Evolutionary conservation across 148 eudicot genomes (phyloP).

Genomic region (Rhododendron molle): DNA sequence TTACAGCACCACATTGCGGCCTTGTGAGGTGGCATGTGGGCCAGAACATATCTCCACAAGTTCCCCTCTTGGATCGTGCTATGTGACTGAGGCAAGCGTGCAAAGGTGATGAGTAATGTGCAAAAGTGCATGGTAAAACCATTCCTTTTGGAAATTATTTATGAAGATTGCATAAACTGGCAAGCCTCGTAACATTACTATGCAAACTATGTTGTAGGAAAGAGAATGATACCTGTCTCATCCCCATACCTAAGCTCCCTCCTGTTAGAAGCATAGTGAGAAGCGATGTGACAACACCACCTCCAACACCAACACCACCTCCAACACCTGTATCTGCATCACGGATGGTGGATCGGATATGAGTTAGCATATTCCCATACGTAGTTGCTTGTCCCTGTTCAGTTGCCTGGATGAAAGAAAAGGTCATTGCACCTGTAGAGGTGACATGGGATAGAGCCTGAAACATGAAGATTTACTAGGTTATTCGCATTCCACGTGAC

Average conservation of each 20-base stretch:
- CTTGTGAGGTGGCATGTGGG: background rate
- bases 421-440: conserved; percentile 64
- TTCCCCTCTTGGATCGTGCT: background rate
- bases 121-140: too few species aligned
- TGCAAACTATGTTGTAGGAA: background rate
- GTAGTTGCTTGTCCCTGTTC: conserved; percentile 44
- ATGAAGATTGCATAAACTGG: too few species aligned
- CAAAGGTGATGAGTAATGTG: background rate
- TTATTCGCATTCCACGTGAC: background rate
- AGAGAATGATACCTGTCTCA: conserved; percentile 39
- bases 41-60: background rate
- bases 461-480: background rate
- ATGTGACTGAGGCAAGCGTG: background rate
- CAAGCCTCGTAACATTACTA: too few species aligned
- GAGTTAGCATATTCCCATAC: conserved; percentile 42
- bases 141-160: too few species aligned
- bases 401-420: conserved; percentile 51
- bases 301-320: conserved; percentile 14
- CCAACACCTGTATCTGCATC: conserved; percentile 20
- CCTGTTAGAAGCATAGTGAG: conserved; percentile 54
- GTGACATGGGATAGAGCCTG: conserved; percentile 59
- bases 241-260: conserved; percentile 37
- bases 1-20: background rate
- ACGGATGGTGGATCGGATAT: conserved; percentile 48
- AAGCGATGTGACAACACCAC: conserved; percentile 39